phyloP scores from a whole-genome alignment of 2,329 filamentous ascomycete genomes.

The Diaporthe velutina region DNA sequence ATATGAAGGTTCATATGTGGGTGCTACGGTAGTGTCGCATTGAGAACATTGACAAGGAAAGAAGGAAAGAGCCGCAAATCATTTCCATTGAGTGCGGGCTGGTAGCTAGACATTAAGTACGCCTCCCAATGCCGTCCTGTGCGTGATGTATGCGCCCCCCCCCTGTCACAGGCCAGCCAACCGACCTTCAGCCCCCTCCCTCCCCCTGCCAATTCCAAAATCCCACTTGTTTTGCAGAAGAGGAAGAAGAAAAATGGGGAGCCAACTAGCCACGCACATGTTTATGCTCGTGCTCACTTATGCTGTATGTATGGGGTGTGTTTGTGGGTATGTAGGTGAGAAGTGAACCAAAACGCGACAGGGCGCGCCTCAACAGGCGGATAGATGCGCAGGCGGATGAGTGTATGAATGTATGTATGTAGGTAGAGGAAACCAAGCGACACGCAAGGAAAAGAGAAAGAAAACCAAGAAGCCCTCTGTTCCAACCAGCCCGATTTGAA shows the following conservation, averaged over 20 bases:
- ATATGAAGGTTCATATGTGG: background rate
- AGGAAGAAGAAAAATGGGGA: background rate
- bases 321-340: background rate
- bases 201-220: background rate
- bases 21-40: background rate
- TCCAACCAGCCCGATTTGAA: background rate
- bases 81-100: conserved; percentile 11
- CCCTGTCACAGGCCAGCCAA: background rate
- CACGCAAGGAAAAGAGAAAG: background rate
- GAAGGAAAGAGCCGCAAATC: background rate
- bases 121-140: background rate
- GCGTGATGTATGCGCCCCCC: background rate
- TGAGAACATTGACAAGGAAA: background rate
- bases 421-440: background rate
- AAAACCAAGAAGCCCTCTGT: background rate
- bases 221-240: background rate
- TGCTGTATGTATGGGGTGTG: background rate
- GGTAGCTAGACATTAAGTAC: conserved; percentile 23
- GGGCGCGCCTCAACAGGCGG: background rate
- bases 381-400: background rate
- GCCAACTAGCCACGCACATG: background rate
- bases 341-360: background rate
- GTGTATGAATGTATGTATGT: background rate
- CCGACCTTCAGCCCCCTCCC: background rate
- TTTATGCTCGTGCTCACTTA: conserved; percentile 15